These are phyloP conservation scores for Kernera saxatilis DNA, from an alignment of 345 rosid species.

Conservation along the genomic window DNA sequence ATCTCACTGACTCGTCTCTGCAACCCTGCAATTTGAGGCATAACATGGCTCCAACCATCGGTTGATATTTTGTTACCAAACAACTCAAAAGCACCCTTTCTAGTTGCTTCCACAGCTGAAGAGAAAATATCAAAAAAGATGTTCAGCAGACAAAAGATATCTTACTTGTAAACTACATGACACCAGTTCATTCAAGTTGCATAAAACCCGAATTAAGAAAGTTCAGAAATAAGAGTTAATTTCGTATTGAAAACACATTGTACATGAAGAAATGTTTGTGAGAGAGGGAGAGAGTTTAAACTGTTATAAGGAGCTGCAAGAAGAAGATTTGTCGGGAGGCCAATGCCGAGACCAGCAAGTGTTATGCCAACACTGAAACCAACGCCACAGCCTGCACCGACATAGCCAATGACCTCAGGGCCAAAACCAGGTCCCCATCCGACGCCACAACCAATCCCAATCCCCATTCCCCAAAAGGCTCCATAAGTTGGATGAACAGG, in stretches of 20 bases:
- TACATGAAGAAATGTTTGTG: background rate
- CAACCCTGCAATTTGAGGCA: slow-evolving; percentile 35
- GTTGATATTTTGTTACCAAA: slow-evolving; percentile 25
- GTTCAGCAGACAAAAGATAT: background rate
- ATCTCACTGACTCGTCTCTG: slow-evolving; percentile 49
- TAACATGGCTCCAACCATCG: slow-evolving; percentile 40
- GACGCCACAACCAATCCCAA: slow-evolving; percentile 86
- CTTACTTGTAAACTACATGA: background rate
- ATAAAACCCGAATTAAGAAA: background rate
- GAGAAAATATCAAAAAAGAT: background rate
- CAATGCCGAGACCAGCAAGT: slow-evolving; percentile 76
- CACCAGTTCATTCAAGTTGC: background rate
- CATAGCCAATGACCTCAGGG: slow-evolving; percentile 82
- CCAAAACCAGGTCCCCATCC: slow-evolving; percentile 99
- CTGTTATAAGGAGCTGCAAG: slow-evolving; percentile 55
- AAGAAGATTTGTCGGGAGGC: slow-evolving; percentile 73
- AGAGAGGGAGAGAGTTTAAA: slow-evolving; percentile 3
- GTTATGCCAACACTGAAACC: slow-evolving; percentile 92
- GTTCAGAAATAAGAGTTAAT: background rate
- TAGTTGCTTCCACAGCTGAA: slow-evolving; percentile 47
- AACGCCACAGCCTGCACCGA: slow-evolving; percentile 89
- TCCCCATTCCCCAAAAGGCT: slow-evolving; percentile 95
- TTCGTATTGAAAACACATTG: background rate
- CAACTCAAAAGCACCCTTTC: slow-evolving; percentile 39
- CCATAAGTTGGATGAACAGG: slow-evolving; percentile 90